phyloP scores from a whole-genome alignment of 2,329 filamentous ascomycete genomes.

The Dissoconium aciculare region DNA sequence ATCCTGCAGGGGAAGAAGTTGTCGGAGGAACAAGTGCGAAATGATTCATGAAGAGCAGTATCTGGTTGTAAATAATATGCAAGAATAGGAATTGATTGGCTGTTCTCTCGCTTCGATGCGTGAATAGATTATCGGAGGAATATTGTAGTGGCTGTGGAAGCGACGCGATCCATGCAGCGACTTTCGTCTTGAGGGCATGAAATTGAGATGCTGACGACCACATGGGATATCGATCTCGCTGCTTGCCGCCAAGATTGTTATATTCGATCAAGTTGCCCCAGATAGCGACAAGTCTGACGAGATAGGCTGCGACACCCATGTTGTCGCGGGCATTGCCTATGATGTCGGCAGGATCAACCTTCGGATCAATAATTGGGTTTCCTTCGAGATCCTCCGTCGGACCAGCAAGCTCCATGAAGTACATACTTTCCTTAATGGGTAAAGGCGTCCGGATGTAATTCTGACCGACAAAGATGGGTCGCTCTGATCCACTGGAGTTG shows the following conservation, averaged over 20 bases:
- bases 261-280: constrained; percentile 88
- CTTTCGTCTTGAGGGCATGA: constrained; percentile 51
- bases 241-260: constrained; percentile 76
- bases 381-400: constrained; percentile 69
- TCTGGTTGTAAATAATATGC: constrained; percentile 80
- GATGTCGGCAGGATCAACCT: no score
- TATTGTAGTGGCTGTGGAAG: constrained; percentile 63
- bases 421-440: constrained; percentile 78
- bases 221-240: constrained; percentile 59
- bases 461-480: constrained; percentile 81
- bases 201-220: constrained; percentile 75
- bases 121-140: constrained; percentile 64
- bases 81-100: constrained; percentile 87
- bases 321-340: constrained; percentile 64
- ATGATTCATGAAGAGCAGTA: constrained; percentile 75
- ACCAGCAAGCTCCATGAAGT: constrained; percentile 79
- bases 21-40: constrained; percentile 48
- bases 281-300: constrained; percentile 67
- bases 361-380: constrained; percentile 28
- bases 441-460: constrained; percentile 79
- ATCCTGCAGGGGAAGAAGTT: no score
- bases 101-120: constrained; percentile 69
- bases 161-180: constrained; percentile 51
- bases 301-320: constrained; percentile 88
- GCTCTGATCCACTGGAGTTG: constrained; percentile 86